Base-by-base conservation (phyloP, 2,329 filamentous ascomycete species). In the Aureobasidium vineae region DNA sequence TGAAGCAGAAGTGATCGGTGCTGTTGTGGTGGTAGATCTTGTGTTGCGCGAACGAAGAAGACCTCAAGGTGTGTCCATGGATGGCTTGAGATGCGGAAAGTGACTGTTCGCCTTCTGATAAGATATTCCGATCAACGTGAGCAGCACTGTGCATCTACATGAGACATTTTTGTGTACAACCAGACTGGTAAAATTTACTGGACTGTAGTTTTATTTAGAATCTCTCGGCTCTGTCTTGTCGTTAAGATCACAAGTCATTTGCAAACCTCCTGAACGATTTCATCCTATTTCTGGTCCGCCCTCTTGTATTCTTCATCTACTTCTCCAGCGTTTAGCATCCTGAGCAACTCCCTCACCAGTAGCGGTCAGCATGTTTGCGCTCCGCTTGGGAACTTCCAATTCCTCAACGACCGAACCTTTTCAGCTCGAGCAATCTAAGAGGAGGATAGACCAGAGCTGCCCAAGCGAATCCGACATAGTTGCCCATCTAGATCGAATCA, bases 391-490 rank as follows among this genome's bases (percentile, higher is more conserved):
- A 36, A 7, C 43, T 15, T 47, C 19, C 43, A 15, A 26, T 13
- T 1, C 15, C 13, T 43, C 73, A 85, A 52, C 83, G 77, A 7
- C 80, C 81, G 54, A 83, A 79, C 47, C 72, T 78, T 70, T 78
- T 81, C 52, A 84, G 74, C 73, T 87, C 85, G 69, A 81, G 72
- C 70, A 77, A 81, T 67, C 85, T 77, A 59, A 86, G 70, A 7
- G 82, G 82, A 5, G 83, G 82, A 71, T 84, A 88, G 2, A 86
- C 79, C 5, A 88, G 50, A 2, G 78, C 83, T 5, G 84, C 83
- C 84, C 84, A 88, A 0, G 81, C 79, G 71, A 87, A 87, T 1
- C 84, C 85, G 43, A 88, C 82, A 69, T 85, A 86, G 45, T 84
- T 84, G 1, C 84, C 84, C 82, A 86, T 84, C 75, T 80, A 65